phyloP scores from a whole-genome alignment of 225 moss, liverwort and hornwort species.

The Neckera pumila region DNA sequence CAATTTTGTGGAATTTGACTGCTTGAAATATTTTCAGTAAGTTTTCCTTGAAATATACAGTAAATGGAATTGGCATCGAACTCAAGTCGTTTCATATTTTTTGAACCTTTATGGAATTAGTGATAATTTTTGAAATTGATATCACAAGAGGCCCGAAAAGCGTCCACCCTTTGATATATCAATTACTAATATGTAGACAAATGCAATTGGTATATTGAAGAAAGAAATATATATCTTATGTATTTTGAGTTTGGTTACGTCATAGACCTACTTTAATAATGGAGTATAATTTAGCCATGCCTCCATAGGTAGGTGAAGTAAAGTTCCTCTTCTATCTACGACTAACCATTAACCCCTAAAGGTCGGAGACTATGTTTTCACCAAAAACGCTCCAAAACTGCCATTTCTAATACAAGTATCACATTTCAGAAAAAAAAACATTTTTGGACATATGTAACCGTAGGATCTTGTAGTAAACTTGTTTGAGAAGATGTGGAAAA shows the following conservation, averaged over 20 bases:
- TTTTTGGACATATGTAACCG: too few relatives aligned
- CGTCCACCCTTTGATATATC: neutral
- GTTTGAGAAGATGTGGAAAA: too few relatives aligned
- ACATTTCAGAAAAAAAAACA: too few relatives aligned
- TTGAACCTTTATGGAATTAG: neutral
- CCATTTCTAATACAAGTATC: too few relatives aligned
- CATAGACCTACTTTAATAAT: neutral
- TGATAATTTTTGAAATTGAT: neutral
- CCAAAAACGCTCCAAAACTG: too few relatives aligned
- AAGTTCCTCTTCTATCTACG: fast-evolving
- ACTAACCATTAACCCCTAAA: too few relatives aligned
- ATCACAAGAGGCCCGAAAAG: too few relatives aligned
- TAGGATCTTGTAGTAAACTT: too few relatives aligned
- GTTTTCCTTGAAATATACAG: neutral
- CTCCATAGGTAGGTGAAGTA: fast-evolving
- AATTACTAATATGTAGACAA: neutral
- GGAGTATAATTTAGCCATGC: neutral
- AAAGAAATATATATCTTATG: too few relatives aligned
- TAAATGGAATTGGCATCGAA: neutral
- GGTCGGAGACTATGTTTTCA: too few relatives aligned
- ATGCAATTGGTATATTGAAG: too few relatives aligned
- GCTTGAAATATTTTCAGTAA: neutral
- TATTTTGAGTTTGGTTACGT: neutral
- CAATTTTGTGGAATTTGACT: neutral
- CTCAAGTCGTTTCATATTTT: neutral